Percentiles rank a stretch among this genome's conserved stretches.
Evolutionary conservation across 2,329 filamentous ascomycete genomes (phyloP).

Genomic region (Xylariomycetidae sp.): DNA sequence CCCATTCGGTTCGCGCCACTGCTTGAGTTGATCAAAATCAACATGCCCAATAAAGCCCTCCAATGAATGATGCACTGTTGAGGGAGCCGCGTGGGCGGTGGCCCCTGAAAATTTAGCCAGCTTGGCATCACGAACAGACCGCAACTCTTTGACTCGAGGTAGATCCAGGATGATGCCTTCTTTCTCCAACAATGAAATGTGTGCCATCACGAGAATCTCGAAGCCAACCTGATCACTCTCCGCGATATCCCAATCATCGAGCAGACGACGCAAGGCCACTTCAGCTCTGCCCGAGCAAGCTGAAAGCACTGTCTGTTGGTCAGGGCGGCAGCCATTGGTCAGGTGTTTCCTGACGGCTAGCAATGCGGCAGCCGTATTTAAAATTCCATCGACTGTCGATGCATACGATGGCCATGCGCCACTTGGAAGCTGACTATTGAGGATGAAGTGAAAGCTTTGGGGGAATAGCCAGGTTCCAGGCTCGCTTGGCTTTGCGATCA

Average conservation of each 20-base stretch:
- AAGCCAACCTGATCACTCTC: conserved; percentile 7
- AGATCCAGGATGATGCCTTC: conserved; percentile 2
- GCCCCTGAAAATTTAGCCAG: conserved; percentile 1
- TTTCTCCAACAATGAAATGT: neutral
- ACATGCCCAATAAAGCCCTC: neutral
- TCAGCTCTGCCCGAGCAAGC: conserved; percentile 1
- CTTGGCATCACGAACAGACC: neutral
- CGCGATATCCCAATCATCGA: conserved; percentile 18
- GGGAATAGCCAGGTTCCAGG: conserved; percentile 23
- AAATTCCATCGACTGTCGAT: conserved; percentile 25
- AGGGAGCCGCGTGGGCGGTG: neutral
- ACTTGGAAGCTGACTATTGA: conserved; percentile 15
- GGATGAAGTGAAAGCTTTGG: conserved; percentile 21
- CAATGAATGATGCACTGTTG: neutral
- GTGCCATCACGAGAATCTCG: conserved; percentile 3
- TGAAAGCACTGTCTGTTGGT: neutral
- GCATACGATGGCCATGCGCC: conserved; percentile 21
- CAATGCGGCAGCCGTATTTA: conserved; percentile 28
- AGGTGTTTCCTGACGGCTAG: conserved; percentile 21
- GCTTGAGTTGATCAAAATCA: neutral
- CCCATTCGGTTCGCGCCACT: neutral
- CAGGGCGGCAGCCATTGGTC: neutral
- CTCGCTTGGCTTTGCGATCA: conserved; percentile 12
- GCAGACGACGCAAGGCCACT: neutral
- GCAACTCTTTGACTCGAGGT: neutral